Evolutionary conservation across 345 rosid species (phyloP).

Genomic region (Hibiscus trionum): DNA sequence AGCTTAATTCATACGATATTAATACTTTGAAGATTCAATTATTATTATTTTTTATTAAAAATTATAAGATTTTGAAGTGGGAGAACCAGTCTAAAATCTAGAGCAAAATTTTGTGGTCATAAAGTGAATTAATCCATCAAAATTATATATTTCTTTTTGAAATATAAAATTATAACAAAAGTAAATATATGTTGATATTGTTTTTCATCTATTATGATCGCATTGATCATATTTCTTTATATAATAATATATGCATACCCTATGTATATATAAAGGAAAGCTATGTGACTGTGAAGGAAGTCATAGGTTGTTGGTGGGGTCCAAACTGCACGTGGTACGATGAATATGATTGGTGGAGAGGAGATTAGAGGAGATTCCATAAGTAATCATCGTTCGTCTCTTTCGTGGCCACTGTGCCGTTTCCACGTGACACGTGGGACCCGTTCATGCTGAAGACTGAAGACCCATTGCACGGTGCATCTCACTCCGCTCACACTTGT

Average conservation of each 20-base stretch:
- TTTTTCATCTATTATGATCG: neutral
- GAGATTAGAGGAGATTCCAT: conserved; percentile 55
- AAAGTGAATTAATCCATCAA: too few relatives aligned
- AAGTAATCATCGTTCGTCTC: conserved; percentile 15
- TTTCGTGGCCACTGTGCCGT: conserved; percentile 28
- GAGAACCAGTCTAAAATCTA: neutral
- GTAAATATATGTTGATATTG: neutral
- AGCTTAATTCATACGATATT: neutral
- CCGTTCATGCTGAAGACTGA: neutral
- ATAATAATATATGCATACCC: neutral
- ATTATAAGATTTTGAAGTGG: neutral
- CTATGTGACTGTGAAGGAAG: neutral
- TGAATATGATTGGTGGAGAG: conserved; percentile 18
- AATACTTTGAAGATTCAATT: neutral
- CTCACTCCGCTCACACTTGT: neutral
- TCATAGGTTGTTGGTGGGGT: conserved; percentile 23
- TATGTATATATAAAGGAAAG: too few relatives aligned
- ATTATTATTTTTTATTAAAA: too few relatives aligned
- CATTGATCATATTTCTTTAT: too few relatives aligned
- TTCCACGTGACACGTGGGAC: conserved; percentile 44
- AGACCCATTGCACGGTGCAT: neutral
- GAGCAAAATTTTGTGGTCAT: neutral
- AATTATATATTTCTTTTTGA: too few relatives aligned
- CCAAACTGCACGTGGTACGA: conserved; percentile 31
- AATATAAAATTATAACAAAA: neutral